Evolutionary conservation across 352 stramenopile species (phyloP), one percentile per base, ranked within the genome.

Genomic region (Phytopythium kandeliae): DNA sequence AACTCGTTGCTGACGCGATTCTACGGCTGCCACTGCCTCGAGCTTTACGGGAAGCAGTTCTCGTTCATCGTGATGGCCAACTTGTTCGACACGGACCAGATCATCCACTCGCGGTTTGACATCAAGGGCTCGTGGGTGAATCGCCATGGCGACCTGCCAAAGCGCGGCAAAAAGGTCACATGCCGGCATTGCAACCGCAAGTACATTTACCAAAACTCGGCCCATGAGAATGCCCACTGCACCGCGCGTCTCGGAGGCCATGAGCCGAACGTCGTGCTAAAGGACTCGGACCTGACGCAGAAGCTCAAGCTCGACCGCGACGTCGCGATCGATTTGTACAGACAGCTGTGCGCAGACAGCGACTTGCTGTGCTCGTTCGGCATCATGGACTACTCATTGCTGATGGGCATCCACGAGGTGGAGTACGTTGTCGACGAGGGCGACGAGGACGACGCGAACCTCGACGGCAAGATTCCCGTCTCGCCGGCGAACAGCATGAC

Each of bases 31-130:
- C 89, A 97, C 55, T 89, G 82, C 37, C 66, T 97, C 35, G 74
- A 92, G 51, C 55, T 97, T 37, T 97, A 96, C 57, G 83, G 87
- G n/a, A 89, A 95, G 52, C 74, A 92, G 62, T 95, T 96, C 31
- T 92, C 71, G 26, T 97, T 97, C 40, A 82, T 97, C 11, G 88
- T 97, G 28, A 97, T 97, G 88, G 84, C 81, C 28, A 97, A 97
- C 61, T 58, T 97, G 24, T 96, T 97, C 42, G 83, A 96, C 60
- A 95, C 84, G 7, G 71, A 92, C 9, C 78, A 92, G 45, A 57
- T 85, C 15, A 94, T 96, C 58, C 85, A 97, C 62, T 86, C 68
- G 26, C 75, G 80, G 5, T 97, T 90, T 61, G 89, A 97, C 41
- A 92, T 97, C 52, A 97, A 97, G 64, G 89, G 89, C 4, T 91